These are phyloP conservation scores for Suillus decipiens DNA, from an alignment of 768 basidiomycete species.

Conservation along the genomic window DNA sequence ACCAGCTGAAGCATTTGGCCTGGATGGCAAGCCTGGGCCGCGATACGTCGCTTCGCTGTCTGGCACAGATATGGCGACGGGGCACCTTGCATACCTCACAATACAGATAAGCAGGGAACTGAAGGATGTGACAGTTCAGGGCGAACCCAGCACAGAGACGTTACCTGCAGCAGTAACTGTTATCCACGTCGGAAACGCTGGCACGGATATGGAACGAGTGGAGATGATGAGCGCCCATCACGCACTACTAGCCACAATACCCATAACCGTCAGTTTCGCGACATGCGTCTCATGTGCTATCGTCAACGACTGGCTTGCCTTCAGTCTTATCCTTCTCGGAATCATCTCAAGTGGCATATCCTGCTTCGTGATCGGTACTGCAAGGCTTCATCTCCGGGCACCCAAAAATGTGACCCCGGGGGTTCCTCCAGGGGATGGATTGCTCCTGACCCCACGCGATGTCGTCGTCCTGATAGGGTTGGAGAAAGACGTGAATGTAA, in stretches of 20 bases:
- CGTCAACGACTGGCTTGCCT: slow-evolving; percentile 32
- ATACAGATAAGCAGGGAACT: slow-evolving; percentile 19
- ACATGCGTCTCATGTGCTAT: slow-evolving; percentile 28
- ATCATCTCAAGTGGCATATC: slow-evolving; percentile 34
- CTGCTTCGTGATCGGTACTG: slow-evolving; percentile 33
- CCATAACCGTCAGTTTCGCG: slow-evolving; percentile 25
- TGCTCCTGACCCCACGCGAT: slow-evolving; percentile 25
- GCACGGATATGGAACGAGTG: slow-evolving; percentile 17
- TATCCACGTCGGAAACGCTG: slow-evolving; percentile 24
- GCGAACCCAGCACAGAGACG: slow-evolving; percentile 17
- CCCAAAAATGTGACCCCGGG: slow-evolving; percentile 24
- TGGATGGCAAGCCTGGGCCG: slow-evolving; percentile 32
- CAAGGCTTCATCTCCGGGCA: slow-evolving; percentile 20
- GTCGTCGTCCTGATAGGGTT: slow-evolving; percentile 33
- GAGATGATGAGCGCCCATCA: slow-evolving; percentile 6
- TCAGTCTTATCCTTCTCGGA: slow-evolving; percentile 35
- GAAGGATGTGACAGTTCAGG: background rate
- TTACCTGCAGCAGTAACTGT: slow-evolving; percentile 22
- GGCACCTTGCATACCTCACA: slow-evolving; percentile 32
- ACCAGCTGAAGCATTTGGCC: slow-evolving; percentile 30
- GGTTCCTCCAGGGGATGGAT: slow-evolving; percentile 34
- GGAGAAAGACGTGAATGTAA: slow-evolving; percentile 32
- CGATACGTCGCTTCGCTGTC: slow-evolving; percentile 28
- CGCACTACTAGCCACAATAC: slow-evolving; percentile 24
- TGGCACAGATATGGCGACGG: slow-evolving; percentile 31